These are phyloP conservation scores for Heterobasidion occidentale DNA, from an alignment of 1,284 basidiomycete genomes.

Conservation along the genomic window DNA sequence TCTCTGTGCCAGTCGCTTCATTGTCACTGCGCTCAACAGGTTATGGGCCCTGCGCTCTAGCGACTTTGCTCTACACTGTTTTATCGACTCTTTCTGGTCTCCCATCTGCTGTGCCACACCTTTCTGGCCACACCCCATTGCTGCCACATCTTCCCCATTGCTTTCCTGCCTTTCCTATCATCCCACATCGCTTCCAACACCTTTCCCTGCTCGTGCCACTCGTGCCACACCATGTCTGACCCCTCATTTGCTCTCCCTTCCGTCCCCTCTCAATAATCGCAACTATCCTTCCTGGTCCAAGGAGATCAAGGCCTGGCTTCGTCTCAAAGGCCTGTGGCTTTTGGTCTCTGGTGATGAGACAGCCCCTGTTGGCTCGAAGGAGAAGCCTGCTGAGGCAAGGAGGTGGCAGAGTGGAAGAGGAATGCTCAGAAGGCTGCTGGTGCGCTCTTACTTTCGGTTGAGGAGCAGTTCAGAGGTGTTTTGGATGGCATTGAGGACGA, in stretches of 20 bases:
- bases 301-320: background rate
- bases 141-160: no score
- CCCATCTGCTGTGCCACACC: no score
- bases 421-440: background rate
- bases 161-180: no score
- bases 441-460: background rate
- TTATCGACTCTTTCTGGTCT: no score
- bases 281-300: background rate
- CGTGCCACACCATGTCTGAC: background rate
- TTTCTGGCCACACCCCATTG: no score
- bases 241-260: background rate
- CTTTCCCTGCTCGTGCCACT: background rate
- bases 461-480: background rate
- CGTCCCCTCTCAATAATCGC: background rate
- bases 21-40: no score
- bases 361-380: background rate
- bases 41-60: no score
- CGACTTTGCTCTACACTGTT: no score
- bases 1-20: no score
- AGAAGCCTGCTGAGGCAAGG: background rate
- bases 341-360: background rate
- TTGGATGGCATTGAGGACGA: background rate
- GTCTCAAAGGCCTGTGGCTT: background rate
- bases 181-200: no score
- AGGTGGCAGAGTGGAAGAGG: background rate